Evolutionary conservation across 768 basidiomycete genomes (phyloP), one percentile per base, ranked within the genome.

Genomic region (Flagelloscypha sp.): DNA sequence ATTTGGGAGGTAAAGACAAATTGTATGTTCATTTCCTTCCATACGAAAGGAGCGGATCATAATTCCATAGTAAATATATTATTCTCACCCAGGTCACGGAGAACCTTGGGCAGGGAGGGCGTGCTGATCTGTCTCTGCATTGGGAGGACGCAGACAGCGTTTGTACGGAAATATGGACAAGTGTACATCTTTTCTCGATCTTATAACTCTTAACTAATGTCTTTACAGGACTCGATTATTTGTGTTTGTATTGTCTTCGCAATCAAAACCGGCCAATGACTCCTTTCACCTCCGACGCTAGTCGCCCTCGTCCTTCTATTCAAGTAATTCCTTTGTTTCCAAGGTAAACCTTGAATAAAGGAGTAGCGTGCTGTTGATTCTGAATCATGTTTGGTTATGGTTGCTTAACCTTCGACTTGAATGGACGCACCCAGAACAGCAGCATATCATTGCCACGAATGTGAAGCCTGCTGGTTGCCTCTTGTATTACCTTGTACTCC

Each of bases 71-170:
- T 53, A 90, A 90, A 66, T 90, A 86, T 51, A 76, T 88, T 38
- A 86, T 90, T 27, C 63, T 87, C 30, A 86, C 84, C 18, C 86
- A 87, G 51, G 77, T 87, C 42, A 83, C 75, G 53, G 85, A 87
- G 64, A 89, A 89, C 47, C 65, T 74, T 40, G 82, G 84, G 3
- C 86, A 90, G 56, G 87, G 85, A 22, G 19, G 34, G 24, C 88
- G 86, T 46, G 84, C 81, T 30, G 84, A 84, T 55, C 74, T 90
- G 61, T 72, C 70, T 32, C 86, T 82, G 43, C 87, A 90, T 50
- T 90, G 86, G 86, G 86, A 90, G 62, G 86, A 89, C 44, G 72
- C 74, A 35, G 87, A 90, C 51, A 64, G 69, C 33, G 76, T 86
- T 40, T 70, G 77, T 27, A 78, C 85, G 55, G 86, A 89, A 58